Evolutionary conservation across 495 filamentous ascomycete genomes (phyloP).

Genomic region (Xylaria venustula): DNA sequence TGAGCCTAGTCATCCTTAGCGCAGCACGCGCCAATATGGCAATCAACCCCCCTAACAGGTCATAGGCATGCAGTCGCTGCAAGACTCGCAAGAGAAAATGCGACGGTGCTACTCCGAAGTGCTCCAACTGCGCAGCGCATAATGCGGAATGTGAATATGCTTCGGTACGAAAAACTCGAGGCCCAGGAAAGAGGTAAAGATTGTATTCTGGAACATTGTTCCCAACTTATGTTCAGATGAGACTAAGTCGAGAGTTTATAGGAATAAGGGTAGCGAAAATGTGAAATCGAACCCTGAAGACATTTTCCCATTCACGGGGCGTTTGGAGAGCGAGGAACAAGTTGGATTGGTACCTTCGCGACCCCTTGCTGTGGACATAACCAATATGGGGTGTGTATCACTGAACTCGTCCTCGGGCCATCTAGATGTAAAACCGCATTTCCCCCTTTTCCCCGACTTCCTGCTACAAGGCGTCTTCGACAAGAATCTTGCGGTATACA

Average conservation of each 20-base stretch:
- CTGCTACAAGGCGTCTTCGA: background rate
- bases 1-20: background rate
- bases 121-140: slow-evolving; percentile 27
- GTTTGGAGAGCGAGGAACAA: background rate
- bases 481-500: background rate
- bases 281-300: background rate
- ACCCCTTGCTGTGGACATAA: background rate
- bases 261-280: background rate
- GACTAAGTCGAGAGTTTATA: background rate
- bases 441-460: background rate
- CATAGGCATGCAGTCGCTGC: background rate
- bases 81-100: slow-evolving; percentile 33
- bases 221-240: background rate
- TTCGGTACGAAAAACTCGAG: background rate
- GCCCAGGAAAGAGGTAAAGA: slow-evolving; percentile 2
- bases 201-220: background rate
- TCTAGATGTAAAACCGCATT: background rate
- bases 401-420: background rate
- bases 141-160: slow-evolving; percentile 3
- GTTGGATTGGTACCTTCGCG: background rate
- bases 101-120: slow-evolving; percentile 27
- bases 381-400: background rate
- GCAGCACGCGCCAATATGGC: background rate
- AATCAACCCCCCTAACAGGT: background rate
- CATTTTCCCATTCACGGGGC: background rate